Base-by-base conservation (phyloP, 108 stramenopile species). In the Nitzschia sp. region DNA sequence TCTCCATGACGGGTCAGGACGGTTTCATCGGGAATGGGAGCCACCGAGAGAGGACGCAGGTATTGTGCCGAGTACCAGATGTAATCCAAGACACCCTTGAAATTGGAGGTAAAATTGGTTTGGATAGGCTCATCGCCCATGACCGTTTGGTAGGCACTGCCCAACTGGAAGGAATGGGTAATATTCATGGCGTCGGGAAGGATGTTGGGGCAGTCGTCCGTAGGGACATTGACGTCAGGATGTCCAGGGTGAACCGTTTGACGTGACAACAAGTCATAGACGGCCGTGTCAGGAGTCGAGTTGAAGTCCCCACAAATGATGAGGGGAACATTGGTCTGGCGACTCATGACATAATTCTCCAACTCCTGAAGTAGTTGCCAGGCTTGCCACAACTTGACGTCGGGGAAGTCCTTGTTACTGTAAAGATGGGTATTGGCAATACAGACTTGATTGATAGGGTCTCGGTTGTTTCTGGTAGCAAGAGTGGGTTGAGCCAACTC, bases 271-370 rank as follows among this genome's bases (percentile, higher is more conserved):
- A 97, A 80, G 73, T 97, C 95, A 75, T 97, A 96, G 41, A 99
- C 98, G 24, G 96, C 93, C 29, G 91, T 91, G 68, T 95, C 90
- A n/a, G 97, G 96, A 29, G 94, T 94, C 38, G 92, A 93, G 82
- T 99, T 99, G 76, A 99, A 96, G 71, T 99, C 98, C 41, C 98
- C 98, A 86, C 96, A 97, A 34, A 97, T 89, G 72, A 98, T 85
- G 26, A 97, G 79, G 19, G 98, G 96, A 53, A 95, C 78, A 51
- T 84, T 89, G 11, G 78, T 64, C 6, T 87, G 86, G 50, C 93
- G 81, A 62, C 84, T 85, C 78, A 92, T 73, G 41, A 85, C 83
- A 60, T 96, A 97, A 24, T 91, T 87, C 69, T 97, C 95, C 63
- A 98, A 80, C 73, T 97, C 95, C 70, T 94, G 90, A 62, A 97